Evolutionary conservation across 1,284 basidiomycete species (phyloP), one percentile per base, ranked within the genome.

Genomic region (Marasmius fiardii): DNA sequence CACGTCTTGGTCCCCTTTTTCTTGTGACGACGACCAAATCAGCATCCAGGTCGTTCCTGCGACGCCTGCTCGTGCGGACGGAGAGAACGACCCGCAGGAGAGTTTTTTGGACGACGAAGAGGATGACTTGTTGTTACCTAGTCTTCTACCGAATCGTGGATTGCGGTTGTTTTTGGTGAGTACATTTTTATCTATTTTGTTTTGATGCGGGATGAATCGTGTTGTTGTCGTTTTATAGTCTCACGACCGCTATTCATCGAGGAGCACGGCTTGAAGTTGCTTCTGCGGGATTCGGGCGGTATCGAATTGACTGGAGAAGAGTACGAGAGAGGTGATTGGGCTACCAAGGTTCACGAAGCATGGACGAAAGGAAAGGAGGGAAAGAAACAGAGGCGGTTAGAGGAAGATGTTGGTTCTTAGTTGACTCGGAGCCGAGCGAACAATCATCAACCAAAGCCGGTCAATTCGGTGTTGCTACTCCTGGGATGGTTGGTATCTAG

Each of bases 231-330:
- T n/a, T 26, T 61, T 45, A 60, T 62, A 87, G 87, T 91, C 10
- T 84, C 88, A 2, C 77, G 89, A 2, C 88, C 88, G 0, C 72
- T 91, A 31, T 91, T 92, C 61, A 81, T 91, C 48, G 89, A 91
- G 65, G 89, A 92, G 64, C 83, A 88, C 62, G 89, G 89, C 3
- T 72, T 92, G 35, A 80, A 82, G 2, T 71, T 87, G 23, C 80
- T 92, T 34, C 73, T 80, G 39, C 70, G 71, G 43, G 79, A 82
- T 20, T 51, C 43, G 35, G 51, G 39, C 54, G 86, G 86, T 12
- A 73, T 88, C 12, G 86, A 89, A 67, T 76, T 91, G 41, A 73
- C 78, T 16, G 77, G 85, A 14, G 71, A 76, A 21, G 71, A 74
- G 16, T 91, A 90, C 63, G 88, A 91, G 67, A 74, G 71, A 20